Percentiles rank a stretch among this genome's conserved stretches.
Conservation (phyloP, 768 basidiomycete genomes). For the Phaffia tasmanica region DNA sequence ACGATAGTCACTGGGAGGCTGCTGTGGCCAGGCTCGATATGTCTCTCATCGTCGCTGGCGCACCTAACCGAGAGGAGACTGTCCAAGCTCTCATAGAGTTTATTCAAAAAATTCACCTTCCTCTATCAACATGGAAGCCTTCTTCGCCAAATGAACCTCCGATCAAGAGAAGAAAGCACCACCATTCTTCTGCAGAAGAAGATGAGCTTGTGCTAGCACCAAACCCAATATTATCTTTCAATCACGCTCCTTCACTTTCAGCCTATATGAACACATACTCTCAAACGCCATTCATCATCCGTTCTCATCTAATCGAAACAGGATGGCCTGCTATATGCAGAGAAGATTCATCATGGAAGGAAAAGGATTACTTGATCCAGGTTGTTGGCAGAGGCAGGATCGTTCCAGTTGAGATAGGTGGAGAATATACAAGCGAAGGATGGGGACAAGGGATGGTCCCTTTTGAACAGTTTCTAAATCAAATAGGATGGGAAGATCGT, state of each 20-base stretch:
- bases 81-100: slow-evolving; percentile 52
- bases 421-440: slow-evolving; percentile 62
- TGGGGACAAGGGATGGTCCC: slow-evolving; percentile 73
- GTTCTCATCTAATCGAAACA: slow-evolving; percentile 45
- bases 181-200: not conserved
- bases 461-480: slow-evolving; percentile 63
- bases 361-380: slow-evolving; percentile 57
- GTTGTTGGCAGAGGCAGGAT: slow-evolving; percentile 68
- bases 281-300: slow-evolving; percentile 60
- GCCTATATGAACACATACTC: slow-evolving; percentile 46
- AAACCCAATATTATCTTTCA: slow-evolving; percentile 41
- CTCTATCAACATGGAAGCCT: slow-evolving; percentile 21
- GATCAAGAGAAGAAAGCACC: not conserved
- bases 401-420: slow-evolving; percentile 82
- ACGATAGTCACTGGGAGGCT: slow-evolving; percentile 35
- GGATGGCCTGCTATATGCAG: slow-evolving; percentile 61
- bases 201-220: slow-evolving; percentile 29
- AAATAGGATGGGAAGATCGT: slow-evolving; percentile 35
- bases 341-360: slow-evolving; percentile 32
- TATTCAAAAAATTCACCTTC: slow-evolving; percentile 46
- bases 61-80: slow-evolving; percentile 53
- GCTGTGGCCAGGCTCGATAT: slow-evolving; percentile 56
- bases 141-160: not conserved
- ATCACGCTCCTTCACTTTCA: slow-evolving; percentile 49
- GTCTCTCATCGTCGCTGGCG: slow-evolving; percentile 73